These are phyloP conservation scores for Collybia mongolica DNA, from an alignment of 768 basidiomycete species.

Conservation along the genomic window DNA sequence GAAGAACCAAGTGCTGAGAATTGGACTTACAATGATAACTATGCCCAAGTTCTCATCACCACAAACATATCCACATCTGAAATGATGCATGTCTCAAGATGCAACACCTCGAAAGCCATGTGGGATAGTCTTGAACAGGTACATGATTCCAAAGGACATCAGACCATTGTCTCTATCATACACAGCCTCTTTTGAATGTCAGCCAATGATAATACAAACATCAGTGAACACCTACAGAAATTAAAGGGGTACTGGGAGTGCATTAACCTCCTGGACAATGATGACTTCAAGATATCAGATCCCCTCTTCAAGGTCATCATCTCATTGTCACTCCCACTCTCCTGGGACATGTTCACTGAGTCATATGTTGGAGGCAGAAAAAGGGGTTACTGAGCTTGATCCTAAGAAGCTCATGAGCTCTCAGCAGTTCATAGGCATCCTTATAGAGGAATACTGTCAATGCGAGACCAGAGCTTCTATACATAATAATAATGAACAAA, in stretches of 20 bases:
- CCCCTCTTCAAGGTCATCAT: neutral
- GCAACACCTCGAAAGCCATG: neutral
- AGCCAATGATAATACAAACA: neutral
- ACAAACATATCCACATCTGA: neutral
- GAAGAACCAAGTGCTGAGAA: neutral
- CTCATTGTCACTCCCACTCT: neutral
- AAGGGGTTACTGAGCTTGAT: neutral
- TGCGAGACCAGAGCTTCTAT: too few species aligned
- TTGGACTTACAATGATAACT: neutral
- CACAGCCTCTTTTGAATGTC: neutral
- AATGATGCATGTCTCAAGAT: neutral
- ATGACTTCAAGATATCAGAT: neutral
- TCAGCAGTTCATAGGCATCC: neutral
- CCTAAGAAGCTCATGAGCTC: neutral
- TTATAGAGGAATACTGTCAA: neutral
- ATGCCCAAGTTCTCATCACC: neutral
- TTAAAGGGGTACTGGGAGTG: neutral
- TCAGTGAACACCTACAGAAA: neutral
- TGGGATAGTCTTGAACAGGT: neutral
- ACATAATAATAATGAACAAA: too few species aligned
- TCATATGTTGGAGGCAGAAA: neutral
- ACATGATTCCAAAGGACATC: neutral
- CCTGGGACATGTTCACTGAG: neutral
- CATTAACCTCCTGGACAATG: neutral
- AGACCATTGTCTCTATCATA: neutral